Evolutionary conservation across 139 green algal genomes (phyloP).

Genomic region (Chlorella vulgaris): DNA sequence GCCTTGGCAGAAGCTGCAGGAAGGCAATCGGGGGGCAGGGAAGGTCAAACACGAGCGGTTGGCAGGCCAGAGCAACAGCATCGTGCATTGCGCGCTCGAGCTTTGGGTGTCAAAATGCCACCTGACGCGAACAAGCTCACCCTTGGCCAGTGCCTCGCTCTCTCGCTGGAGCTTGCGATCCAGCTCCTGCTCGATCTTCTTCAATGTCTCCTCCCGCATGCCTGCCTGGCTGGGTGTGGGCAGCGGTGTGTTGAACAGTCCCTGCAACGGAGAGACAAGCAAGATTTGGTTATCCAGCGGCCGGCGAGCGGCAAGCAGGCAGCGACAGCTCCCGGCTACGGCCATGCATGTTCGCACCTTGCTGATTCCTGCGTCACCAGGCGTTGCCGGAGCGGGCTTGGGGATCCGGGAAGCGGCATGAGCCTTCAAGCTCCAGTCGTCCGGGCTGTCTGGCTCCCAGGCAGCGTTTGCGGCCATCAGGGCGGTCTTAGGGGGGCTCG

Average conservation of each 20-base stretch:
- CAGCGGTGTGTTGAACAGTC: background rate
- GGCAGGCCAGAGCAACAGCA: too few species aligned
- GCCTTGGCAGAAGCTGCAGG: background rate
- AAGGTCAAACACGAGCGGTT: too few species aligned
- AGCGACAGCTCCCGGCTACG: background rate
- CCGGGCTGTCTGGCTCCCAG: background rate
- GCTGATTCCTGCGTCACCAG: background rate
- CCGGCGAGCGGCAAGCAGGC: background rate
- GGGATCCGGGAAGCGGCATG: background rate
- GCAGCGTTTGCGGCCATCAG: background rate
- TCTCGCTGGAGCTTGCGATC: background rate
- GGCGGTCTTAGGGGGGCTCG: background rate
- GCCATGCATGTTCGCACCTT: background rate
- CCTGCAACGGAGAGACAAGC: background rate
- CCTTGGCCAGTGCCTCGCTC: background rate
- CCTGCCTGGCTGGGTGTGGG: constrained; percentile 12
- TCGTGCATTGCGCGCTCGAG: too few species aligned
- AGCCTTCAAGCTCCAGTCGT: constrained; percentile 1
- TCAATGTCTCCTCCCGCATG: constrained; percentile 14
- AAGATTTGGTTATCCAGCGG: background rate
- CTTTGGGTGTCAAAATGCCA: too few species aligned
- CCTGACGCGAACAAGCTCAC: too few species aligned
- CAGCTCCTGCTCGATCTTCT: constrained; percentile 10
- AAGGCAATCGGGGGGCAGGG: too few species aligned
- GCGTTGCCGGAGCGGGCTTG: background rate